These are phyloP conservation scores for Aspergillus transmontanensis DNA, from an alignment of 2,329 filamentous ascomycete species.

Conservation along the genomic window DNA sequence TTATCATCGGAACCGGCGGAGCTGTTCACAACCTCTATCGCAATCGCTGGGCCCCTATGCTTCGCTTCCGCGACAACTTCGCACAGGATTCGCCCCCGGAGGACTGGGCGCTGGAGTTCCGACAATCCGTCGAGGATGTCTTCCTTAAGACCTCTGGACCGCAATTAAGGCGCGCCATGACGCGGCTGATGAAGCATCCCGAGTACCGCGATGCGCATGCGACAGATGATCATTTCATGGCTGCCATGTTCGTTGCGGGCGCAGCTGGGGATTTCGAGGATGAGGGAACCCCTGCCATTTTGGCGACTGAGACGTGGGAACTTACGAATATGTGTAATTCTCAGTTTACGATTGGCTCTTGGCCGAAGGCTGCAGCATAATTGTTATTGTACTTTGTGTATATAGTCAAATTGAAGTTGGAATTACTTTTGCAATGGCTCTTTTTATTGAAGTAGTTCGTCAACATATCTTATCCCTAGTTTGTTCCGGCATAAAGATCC, in stretches of 20 bases:
- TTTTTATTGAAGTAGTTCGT: rapidly evolving
- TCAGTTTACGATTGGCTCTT: constrained; percentile 58
- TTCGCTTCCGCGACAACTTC: constrained; percentile 65
- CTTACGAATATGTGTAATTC: constrained; percentile 66
- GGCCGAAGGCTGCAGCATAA: constrained; percentile 22
- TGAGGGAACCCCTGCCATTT: constrained; percentile 32
- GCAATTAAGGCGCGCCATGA: constrained; percentile 56
- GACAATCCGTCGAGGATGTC: constrained; percentile 65
- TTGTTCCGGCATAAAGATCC: neutral
- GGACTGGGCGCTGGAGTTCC: constrained; percentile 64
- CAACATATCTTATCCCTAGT: neutral
- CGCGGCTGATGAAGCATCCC: constrained; percentile 69
- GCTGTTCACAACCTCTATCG: constrained; percentile 72
- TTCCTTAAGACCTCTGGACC: constrained; percentile 59
- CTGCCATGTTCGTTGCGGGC: constrained; percentile 65
- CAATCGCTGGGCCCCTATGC: constrained; percentile 67
- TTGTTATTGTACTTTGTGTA: neutral
- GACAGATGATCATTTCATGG: constrained; percentile 72
- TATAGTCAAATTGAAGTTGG: neutral
- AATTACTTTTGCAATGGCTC: neutral
- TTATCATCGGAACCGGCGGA: constrained; percentile 64
- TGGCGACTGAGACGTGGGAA: constrained; percentile 65
- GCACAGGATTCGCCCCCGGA: constrained; percentile 62
- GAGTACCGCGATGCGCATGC: constrained; percentile 67
- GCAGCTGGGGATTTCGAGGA: constrained; percentile 54